Base-by-base conservation (phyloP, 345 rosid species). In the Eucalyptus microcorys region DNA sequence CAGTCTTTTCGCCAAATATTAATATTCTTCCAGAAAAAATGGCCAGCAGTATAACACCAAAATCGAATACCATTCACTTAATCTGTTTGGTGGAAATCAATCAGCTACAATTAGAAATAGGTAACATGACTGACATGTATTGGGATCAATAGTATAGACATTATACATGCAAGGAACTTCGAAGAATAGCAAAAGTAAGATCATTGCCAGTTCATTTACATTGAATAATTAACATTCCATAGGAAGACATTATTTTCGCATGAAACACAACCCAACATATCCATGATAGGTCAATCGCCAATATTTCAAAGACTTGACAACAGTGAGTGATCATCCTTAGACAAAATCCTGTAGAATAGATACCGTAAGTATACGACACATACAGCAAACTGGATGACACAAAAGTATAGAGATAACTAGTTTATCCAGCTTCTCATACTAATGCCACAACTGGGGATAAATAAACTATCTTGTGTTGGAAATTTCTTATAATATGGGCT, bases 41-140 rank as follows among this genome's bases (percentile, higher is more conserved):
- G 99, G 83, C 99, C 97, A 88, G 99, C 96, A 45, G 99, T 95
- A 89, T 96, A 97, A 90, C 98, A 96, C 98, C 99, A 97, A 91
- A 97, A 95, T 91, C 94, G 94, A 88, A 97, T 95, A 87, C 99
- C 97, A 40, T 96, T 95, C 34, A 96, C 97, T 87, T 97, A 98
- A 89, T 95, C 91, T 0, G 98, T 97, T 94, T 97, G 98, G 90
- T 96, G 99, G 91, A 96, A 96, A 90, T 97, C 96, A 92, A 97
- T 95, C 87, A 95, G 96, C 96, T 94, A 84, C 34, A 14, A 4
- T 50, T 49, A 49, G 30, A 84, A 14, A 16, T 19, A 49, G 86
- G 53, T 84, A 13, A 47, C 86, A 84, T 14, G 37, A 24, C 7
- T 43, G n/a, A 84, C 30, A 42, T 43, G 52, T 5, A 84, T 24